Evolutionary conservation across 2,329 filamentous ascomycete genomes (phyloP).

Genomic region (Xylaria sp.): DNA sequence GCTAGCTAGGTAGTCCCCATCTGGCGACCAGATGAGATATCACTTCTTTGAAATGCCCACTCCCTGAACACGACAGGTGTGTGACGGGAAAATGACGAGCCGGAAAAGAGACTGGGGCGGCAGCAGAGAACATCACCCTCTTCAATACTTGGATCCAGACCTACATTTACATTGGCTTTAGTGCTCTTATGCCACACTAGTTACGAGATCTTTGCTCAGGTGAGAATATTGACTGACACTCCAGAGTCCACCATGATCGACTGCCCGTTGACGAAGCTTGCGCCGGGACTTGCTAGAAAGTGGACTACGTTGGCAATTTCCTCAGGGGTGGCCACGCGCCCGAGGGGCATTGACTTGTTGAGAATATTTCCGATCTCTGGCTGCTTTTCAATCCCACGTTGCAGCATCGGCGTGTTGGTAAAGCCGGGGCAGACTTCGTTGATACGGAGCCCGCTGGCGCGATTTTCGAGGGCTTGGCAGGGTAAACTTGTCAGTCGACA

Average conservation of each 20-base stretch:
- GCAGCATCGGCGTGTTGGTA: slow-evolving; percentile 36
- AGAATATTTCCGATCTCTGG: slow-evolving; percentile 26
- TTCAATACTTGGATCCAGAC: too few species aligned
- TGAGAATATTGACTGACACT: slow-evolving; percentile 26
- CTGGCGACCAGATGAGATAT: too few species aligned
- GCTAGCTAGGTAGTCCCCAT: too few species aligned
- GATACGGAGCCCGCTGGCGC: slow-evolving; percentile 35
- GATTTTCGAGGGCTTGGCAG: slow-evolving; percentile 36
- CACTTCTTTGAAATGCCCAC: too few species aligned
- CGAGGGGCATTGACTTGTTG: slow-evolving; percentile 33
- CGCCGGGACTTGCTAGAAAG: slow-evolving; percentile 27
- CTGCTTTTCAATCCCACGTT: slow-evolving; percentile 30
- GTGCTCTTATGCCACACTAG: too few species aligned
- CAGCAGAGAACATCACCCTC: too few species aligned
- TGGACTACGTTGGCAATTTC: slow-evolving; percentile 30
- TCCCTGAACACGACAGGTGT: too few species aligned
- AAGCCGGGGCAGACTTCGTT: slow-evolving; percentile 41
- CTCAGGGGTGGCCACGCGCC: slow-evolving; percentile 19
- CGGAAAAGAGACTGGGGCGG: too few species aligned
- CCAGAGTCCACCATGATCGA: slow-evolving; percentile 28
- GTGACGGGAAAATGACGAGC: too few species aligned
- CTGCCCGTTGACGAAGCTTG: slow-evolving; percentile 27
- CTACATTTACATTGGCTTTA: too few species aligned
- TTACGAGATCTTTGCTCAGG: not conserved
- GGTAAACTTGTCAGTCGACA: too few species aligned